Conservation (phyloP, 2,329 filamentous ascomycete genomes). For the Rhinocladiella mackenziei region DNA sequence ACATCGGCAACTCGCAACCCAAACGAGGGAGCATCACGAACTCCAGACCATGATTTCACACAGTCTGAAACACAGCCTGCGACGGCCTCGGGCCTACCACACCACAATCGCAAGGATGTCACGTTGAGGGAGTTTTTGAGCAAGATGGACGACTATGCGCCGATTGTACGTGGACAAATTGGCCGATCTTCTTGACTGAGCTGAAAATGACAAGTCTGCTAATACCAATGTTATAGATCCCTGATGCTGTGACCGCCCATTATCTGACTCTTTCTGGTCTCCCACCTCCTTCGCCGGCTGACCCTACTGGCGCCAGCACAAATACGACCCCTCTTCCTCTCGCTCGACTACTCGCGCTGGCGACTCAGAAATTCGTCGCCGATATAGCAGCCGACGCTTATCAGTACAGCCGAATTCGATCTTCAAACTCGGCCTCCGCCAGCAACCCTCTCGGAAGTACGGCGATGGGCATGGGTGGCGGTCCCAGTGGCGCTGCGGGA, state of each 20-base stretch:
- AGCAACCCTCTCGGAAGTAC: constrained; percentile 83
- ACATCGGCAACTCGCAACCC: constrained; percentile 10
- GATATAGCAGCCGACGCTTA: constrained; percentile 97
- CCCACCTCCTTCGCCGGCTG: constrained; percentile 79
- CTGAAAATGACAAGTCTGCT: constrained; percentile 1
- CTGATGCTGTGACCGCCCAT: constrained; percentile 95
- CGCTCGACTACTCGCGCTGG: constrained; percentile 86
- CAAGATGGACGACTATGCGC: constrained; percentile 98
- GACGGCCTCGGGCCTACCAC: constrained; percentile 32
- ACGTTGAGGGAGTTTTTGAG: constrained; percentile 86
- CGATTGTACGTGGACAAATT: constrained; percentile 66
- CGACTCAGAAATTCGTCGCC: constrained; percentile 98
- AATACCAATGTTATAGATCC: constrained; percentile 60
- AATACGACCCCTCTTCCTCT: constrained; percentile 75
- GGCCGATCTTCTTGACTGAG: background rate
- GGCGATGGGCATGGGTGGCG: constrained; percentile 56
- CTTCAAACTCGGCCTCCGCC: constrained; percentile 78
- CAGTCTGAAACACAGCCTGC: constrained; percentile 21
- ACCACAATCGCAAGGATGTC: constrained; percentile 80
- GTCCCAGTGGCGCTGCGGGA: constrained; percentile 30
- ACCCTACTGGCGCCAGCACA: constrained; percentile 67
- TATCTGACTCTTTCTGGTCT: constrained; percentile 96
- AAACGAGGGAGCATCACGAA: constrained; percentile 21
- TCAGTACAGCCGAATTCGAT: constrained; percentile 92
- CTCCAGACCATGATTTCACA: constrained; percentile 21